These are phyloP conservation scores for Chlamydomonas applanata DNA, from an alignment of 139 green algal genomes.

Conservation along the genomic window DNA sequence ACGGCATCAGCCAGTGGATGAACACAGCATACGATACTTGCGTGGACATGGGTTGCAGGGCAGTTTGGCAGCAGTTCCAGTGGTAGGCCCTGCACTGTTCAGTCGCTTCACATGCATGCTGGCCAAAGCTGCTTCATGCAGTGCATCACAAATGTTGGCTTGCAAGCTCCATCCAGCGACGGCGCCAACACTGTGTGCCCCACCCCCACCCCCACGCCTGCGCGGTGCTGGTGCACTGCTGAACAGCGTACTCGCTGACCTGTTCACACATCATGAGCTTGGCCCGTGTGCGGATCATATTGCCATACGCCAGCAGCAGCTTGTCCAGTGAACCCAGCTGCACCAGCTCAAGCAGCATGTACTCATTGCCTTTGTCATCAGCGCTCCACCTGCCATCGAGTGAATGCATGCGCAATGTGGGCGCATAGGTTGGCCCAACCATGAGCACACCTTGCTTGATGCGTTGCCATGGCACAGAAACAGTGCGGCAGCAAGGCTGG, in stretches of 20 bases:
- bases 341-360: constrained; percentile 57
- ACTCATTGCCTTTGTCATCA: constrained; percentile 50
- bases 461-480: too few relatives aligned
- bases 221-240: constrained; percentile 35
- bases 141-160: too few relatives aligned
- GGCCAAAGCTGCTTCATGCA: too few relatives aligned
- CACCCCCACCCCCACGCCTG: constrained; percentile 43
- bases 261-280: constrained; percentile 54
- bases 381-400: constrained; percentile 37
- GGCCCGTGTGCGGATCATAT: constrained; percentile 23
- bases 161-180: too few relatives aligned
- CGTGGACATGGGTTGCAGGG: too few relatives aligned
- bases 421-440: background rate
- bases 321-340: constrained; percentile 41
- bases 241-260: constrained; percentile 34
- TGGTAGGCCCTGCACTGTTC: too few relatives aligned
- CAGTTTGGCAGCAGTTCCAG: constrained; percentile 48
- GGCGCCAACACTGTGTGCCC: constrained; percentile 36
- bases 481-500: too few relatives aligned
- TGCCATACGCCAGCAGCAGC: constrained; percentile 32
- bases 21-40: too few relatives aligned
- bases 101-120: too few relatives aligned
- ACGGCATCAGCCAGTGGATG: too few relatives aligned
- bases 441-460: too few relatives aligned
- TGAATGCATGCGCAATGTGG: background rate